Base-by-base conservation (phyloP, 345 rosid species). In the Zanthoxylum bungeanum region DNA sequence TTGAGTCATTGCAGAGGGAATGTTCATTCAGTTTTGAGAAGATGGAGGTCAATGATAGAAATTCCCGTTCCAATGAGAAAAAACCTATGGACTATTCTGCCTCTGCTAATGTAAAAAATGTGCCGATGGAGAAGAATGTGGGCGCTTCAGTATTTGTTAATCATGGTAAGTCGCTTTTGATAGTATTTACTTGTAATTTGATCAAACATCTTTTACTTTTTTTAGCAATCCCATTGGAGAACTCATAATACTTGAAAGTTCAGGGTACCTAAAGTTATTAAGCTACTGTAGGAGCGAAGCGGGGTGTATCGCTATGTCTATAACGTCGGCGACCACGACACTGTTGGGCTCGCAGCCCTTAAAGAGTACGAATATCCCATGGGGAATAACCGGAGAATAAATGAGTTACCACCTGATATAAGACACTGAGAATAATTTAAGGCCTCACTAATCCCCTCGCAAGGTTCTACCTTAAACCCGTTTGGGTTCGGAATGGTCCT, bases 21-120 rank as follows among this genome's bases (percentile, higher is more conserved):
- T 85, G 85, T 73, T 77, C 80, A n/a, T 70, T 70, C 66, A 53
- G 72, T 73, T 65, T 36, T 46, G 56, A 74, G 70, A 46, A 39
- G 52, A 82, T 78, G 81, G 82, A 84, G 60, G 67, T 67, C 40
- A 58, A 64, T 63, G 25, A 74, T 70, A 75, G 73, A 75, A 72
- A 72, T 74, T 86, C 85, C 71, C 73, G 4, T 55, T 68, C 74
- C 51, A 77, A 75, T 76, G 85, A 79, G 74, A 82, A 75, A 50
- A 78, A 69, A 46, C 30, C 70, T 7, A 39, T 66, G n/a, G 83
- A 76, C 62, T 72, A 69, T 69, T 74, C 80, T 34, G 68, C 69
- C 50, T 71, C 85, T 49, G 73, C 72, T 21, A 72, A 75, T 63
- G 68, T 69, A 71, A 78, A 36, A 70, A 78, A 66, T 24, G 73